phyloP scores from a whole-genome alignment of 2,329 filamentous ascomycete genomes.

The Hymenoscyphus fraxineus region DNA sequence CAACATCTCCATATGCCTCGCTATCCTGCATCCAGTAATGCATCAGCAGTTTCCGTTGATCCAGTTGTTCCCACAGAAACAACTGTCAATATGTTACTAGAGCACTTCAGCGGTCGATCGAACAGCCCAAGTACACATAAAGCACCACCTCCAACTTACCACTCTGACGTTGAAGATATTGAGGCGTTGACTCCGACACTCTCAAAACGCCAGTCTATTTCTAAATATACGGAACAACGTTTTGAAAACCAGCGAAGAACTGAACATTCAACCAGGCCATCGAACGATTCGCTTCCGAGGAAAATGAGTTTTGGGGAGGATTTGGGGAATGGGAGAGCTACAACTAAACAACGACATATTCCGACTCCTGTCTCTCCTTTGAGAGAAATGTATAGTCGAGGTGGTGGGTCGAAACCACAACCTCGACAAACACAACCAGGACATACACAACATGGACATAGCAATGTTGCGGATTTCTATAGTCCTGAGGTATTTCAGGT shows the following conservation, averaged over 20 bases:
- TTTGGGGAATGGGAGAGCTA: neutral
- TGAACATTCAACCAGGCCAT: neutral
- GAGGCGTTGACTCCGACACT: neutral
- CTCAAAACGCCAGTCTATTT: neutral
- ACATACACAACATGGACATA: neutral
- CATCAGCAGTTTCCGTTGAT: neutral
- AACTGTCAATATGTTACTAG: neutral
- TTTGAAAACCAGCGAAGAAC: neutral
- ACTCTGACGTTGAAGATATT: neutral
- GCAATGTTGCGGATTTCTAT: slow-evolving; percentile 44
- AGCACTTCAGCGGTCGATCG: neutral
- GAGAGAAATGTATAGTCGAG: neutral
- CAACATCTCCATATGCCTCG: neutral
- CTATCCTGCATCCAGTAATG: neutral
- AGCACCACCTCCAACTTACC: neutral
- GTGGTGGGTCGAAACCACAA: too few species aligned
- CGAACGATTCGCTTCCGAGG: neutral
- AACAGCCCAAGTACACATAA: neutral
- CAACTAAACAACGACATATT: neutral
- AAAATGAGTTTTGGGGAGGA: neutral
- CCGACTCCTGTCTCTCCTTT: neutral
- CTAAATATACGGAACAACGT: neutral
- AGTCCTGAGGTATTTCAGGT: slow-evolving; percentile 48
- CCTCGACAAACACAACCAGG: too few species aligned
- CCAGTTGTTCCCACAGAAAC: neutral